Percentiles rank a stretch among this genome's conserved stretches.
Evolutionary conservation across 768 basidiomycete species (phyloP).

Genomic region (Suillus weaverae): DNA sequence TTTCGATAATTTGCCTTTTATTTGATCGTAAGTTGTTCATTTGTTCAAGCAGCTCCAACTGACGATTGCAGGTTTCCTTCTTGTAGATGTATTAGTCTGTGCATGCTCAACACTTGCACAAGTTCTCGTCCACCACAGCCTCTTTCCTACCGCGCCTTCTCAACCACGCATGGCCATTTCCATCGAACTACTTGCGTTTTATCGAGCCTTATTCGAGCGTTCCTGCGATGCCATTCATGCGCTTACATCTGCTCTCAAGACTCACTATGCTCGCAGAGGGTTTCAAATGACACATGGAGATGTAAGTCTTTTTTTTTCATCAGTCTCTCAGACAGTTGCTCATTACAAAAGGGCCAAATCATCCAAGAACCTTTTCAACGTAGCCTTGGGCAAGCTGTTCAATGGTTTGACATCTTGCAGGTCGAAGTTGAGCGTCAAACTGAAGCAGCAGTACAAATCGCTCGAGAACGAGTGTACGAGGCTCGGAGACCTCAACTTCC

Average conservation of each 20-base stretch:
- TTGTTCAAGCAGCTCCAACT: neutral
- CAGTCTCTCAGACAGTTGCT: conserved; percentile 4
- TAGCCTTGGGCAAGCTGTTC: conserved; percentile 24
- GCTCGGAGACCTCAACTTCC: neutral
- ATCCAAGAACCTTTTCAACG: conserved; percentile 33
- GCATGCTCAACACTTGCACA: conserved; percentile 20
- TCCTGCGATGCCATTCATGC: conserved; percentile 34
- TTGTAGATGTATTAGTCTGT: conserved; percentile 18
- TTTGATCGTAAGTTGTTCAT: conserved; percentile 6
- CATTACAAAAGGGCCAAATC: conserved; percentile 21
- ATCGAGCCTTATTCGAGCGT: conserved; percentile 33
- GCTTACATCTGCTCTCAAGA: neutral
- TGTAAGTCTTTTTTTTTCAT: conserved; percentile 16
- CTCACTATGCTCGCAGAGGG: conserved; percentile 18
- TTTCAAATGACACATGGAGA: neutral
- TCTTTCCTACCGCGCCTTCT: conserved; percentile 30
- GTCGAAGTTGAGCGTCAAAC: conserved; percentile 13
- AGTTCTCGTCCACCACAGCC: conserved; percentile 29
- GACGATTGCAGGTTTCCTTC: conserved; percentile 16
- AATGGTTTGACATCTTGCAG: conserved; percentile 29
- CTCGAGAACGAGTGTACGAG: neutral
- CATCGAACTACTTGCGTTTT: conserved; percentile 34
- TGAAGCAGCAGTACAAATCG: conserved; percentile 12
- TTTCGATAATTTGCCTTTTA: conserved; percentile 1
- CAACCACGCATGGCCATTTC: conserved; percentile 19